Percentiles rank a stretch among this genome's conserved stretches.
Evolutionary conservation across 495 filamentous ascomycete species (phyloP).

Genomic region (Tuber umbilicatum): DNA sequence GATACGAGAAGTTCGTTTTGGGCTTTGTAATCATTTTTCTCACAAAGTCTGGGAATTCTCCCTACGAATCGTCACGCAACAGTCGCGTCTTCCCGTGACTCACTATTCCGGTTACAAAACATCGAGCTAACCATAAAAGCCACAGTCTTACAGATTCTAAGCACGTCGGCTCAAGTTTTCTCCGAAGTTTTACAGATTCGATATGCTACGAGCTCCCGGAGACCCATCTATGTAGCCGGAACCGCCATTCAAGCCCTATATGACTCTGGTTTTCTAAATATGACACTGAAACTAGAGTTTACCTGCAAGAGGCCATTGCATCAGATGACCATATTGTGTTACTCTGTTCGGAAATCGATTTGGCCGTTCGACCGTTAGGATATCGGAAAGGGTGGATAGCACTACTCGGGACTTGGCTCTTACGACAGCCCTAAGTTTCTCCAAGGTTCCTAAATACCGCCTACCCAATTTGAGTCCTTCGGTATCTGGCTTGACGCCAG

Average conservation of each 20-base stretch:
- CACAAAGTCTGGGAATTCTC: background rate
- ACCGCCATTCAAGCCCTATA: background rate
- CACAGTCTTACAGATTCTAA: background rate
- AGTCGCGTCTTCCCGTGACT: background rate
- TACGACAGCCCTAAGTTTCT: background rate
- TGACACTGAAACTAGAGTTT: background rate
- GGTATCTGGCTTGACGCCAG: background rate
- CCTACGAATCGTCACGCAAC: background rate
- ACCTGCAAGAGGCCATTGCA: background rate
- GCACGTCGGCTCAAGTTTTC: background rate
- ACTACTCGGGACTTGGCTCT: background rate
- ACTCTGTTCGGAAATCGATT: background rate
- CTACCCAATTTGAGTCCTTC: background rate
- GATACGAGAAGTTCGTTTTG: background rate
- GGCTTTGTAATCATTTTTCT: background rate
- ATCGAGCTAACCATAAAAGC: background rate
- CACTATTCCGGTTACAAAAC: background rate
- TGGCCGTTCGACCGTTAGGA: background rate
- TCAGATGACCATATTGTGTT: background rate
- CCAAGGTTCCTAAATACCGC: background rate
- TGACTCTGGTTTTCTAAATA: background rate
- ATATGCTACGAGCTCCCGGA: background rate
- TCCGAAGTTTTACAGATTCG: slow-evolving; percentile 1
- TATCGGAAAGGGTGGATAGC: background rate
- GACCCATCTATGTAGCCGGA: background rate